phyloP scores from a whole-genome alignment of 257 asterid species.

The Solanum paucissectum region DNA sequence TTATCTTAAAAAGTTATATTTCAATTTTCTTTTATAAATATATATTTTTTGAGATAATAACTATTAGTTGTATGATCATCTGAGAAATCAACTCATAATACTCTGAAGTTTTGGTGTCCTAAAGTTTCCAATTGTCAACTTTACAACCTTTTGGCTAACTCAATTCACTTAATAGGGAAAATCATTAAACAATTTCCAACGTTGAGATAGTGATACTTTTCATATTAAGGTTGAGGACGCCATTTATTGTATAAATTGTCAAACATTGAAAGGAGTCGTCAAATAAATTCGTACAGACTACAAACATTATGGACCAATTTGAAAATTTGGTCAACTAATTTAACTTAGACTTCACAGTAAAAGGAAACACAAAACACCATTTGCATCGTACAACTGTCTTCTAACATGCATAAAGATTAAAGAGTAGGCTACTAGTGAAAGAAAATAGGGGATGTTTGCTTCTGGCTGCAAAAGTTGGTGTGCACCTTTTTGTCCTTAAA shows the following conservation, averaged over 20 bases:
- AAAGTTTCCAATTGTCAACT: background rate
- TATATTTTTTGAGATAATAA: no score
- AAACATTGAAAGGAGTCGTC: background rate
- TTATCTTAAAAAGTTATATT: background rate
- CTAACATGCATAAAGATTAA: background rate
- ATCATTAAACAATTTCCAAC: background rate
- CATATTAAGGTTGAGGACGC: background rate
- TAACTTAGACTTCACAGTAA: background rate
- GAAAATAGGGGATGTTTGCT: slow-evolving; percentile 43
- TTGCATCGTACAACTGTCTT: background rate
- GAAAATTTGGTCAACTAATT: background rate
- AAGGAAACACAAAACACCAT: background rate
- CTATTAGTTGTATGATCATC: no score
- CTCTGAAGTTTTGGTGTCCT: background rate
- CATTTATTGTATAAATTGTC: background rate
- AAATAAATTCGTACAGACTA: background rate
- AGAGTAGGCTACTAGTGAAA: background rate
- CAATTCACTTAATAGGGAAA: background rate
- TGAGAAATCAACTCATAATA: background rate
- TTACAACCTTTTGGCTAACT: background rate
- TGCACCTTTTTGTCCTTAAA: background rate
- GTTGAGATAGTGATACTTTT: background rate
- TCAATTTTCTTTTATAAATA: no score
- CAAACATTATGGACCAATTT: background rate
- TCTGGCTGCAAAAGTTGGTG: slow-evolving; percentile 31